Conservation (phyloP, 805 yeast species). For the Ogataea nitratoaversa region DNA sequence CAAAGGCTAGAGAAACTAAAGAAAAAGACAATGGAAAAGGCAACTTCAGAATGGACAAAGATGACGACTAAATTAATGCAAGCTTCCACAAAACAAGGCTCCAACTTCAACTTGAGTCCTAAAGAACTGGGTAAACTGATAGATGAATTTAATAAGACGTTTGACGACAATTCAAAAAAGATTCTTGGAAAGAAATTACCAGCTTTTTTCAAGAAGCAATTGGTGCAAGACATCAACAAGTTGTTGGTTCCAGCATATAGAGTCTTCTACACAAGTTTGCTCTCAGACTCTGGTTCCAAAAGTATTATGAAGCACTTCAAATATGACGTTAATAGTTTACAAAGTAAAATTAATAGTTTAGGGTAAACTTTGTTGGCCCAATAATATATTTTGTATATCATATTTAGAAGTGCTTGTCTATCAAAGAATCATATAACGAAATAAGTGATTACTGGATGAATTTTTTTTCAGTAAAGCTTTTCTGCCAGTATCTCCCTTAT, state of each 20-base stretch:
- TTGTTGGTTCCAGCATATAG: constrained; percentile 75
- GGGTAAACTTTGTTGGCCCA: no score
- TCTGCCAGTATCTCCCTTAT: no score
- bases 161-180: constrained; percentile 69
- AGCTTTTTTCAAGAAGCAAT: constrained; percentile 46
- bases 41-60: constrained; percentile 74
- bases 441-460: no score
- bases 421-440: no score
- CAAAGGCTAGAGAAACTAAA: constrained; percentile 64
- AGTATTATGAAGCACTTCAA: constrained; percentile 67
- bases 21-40: constrained; percentile 67
- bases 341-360: constrained; percentile 29
- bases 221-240: constrained; percentile 71
- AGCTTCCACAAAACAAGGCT: constrained; percentile 63
- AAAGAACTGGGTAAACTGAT: constrained; percentile 70
- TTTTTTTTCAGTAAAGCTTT: no score
- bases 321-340: constrained; percentile 45
- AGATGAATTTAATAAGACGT: constrained; percentile 68
- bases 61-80: constrained; percentile 77
- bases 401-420: no score
- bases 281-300: constrained; percentile 65
- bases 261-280: constrained; percentile 77
- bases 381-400: no score
- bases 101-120: constrained; percentile 46
- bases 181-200: constrained; percentile 47